These are phyloP conservation scores for Tubosaeta sp. DNA, from an alignment of 768 basidiomycete species.

Conservation along the genomic window DNA sequence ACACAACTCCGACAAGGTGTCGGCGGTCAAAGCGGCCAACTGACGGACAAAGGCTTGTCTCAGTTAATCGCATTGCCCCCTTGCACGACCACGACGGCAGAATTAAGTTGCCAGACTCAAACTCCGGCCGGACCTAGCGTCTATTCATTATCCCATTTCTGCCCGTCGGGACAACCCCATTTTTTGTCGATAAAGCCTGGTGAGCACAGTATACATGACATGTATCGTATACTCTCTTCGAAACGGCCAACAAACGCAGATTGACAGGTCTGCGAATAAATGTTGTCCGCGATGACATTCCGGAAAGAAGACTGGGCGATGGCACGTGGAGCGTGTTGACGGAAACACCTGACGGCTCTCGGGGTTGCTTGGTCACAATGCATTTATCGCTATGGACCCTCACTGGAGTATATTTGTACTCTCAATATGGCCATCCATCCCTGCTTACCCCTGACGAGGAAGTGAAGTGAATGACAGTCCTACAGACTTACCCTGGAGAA, in stretches of 20 bases:
- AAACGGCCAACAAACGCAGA: background rate
- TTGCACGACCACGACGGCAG: no score
- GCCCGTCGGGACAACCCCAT: background rate
- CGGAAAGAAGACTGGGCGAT: background rate
- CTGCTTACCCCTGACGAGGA: background rate
- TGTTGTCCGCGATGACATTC: no score
- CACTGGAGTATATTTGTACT: background rate
- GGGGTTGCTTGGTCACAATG: background rate
- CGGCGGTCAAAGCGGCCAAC: no score
- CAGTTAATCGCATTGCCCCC: no score
- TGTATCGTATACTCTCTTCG: background rate
- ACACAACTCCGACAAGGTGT: no score
- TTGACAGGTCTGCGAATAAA: no score
- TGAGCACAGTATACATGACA: background rate
- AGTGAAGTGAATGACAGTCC: no score
- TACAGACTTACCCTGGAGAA: background rate
- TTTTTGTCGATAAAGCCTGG: background rate
- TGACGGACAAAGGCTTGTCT: no score
- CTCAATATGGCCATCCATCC: background rate
- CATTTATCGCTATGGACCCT: background rate
- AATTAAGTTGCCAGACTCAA: no score
- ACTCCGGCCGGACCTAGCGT: background rate
- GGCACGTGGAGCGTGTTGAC: background rate
- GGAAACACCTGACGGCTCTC: background rate
- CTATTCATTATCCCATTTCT: background rate